These are phyloP conservation scores for Ceratocystis huliohia DNA, from an alignment of 2,329 filamentous ascomycete genomes.

Conservation along the genomic window DNA sequence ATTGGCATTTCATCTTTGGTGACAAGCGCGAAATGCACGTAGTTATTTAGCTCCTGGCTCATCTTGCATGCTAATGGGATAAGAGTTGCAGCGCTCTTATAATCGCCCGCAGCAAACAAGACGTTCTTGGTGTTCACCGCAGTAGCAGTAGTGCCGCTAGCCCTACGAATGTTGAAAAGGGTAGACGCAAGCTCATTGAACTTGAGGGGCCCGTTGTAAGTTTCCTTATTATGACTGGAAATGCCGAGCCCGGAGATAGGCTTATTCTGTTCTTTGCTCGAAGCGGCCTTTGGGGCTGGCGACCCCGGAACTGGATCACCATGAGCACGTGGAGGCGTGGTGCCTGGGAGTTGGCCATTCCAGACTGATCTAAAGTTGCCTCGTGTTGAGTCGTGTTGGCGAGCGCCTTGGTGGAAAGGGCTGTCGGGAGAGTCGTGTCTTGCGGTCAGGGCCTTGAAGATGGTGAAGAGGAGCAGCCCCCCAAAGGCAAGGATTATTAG, in stretches of 20 bases:
- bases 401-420: constrained; percentile 18
- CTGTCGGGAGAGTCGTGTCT: constrained; percentile 14
- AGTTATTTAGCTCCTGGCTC: constrained; percentile 53
- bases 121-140: constrained; percentile 52
- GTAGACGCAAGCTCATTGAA: constrained; percentile 53
- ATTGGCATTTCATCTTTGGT: constrained; percentile 58
- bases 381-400: not conserved
- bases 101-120: constrained; percentile 63
- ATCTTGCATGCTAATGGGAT: constrained; percentile 81
- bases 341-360: constrained; percentile 17
- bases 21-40: constrained; percentile 72
- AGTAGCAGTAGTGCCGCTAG: constrained; percentile 36
- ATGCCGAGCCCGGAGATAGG: not conserved
- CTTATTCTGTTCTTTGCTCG: not conserved
- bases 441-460: constrained; percentile 7
- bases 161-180: constrained; percentile 46
- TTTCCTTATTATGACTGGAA: constrained; percentile 12
- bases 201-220: constrained; percentile 57
- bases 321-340: not conserved
- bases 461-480: constrained; percentile 1
- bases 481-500: constrained; percentile 37
- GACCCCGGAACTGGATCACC: constrained; percentile 16
- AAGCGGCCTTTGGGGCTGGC: not conserved
- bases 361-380: not conserved
- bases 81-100: constrained; percentile 59